Base-by-base conservation (phyloP, 805 yeast species). In the Saturnispora halmiae region DNA sequence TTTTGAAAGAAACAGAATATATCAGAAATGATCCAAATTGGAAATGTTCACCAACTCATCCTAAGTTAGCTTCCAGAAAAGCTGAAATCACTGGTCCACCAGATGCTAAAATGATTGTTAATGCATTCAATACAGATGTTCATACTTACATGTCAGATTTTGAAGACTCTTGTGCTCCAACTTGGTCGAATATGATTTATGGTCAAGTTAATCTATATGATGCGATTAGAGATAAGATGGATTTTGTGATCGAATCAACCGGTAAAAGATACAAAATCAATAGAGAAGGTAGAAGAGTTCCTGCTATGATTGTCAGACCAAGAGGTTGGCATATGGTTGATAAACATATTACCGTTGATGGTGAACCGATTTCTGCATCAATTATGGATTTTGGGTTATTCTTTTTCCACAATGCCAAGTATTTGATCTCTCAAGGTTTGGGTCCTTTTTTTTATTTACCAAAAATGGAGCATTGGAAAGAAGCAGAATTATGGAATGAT, bases 251-350 rank as follows among this genome's bases (percentile, higher is more conserved):
- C 36, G 53, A 51, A 39, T 18, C 45, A 25, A 63, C 60, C 14
- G 70, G 69, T 21, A 67, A 67, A 49, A 41, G 56, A 26, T 66
- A 66, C 50, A 57, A 57, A 47, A 62, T 66, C 38, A 54, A 63
- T 36, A 66, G 65, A 45, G 67, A 67, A 42, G 72, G 69, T 41
- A 69, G 71, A 58, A 78, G 78, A 55, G 67, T 79, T 39, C 90
- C 90, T 46, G 82, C 87, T 33, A 64, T 82, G 58, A 79, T 82
- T 58, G 87, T 82, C 42, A 75, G 94, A 67, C 94, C 94, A 56
- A 73, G 94, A 67, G 92, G 94, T 38, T 82, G 90, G 88, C 94
- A 82, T 60, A 70, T 82, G 73, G 77, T 67, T 27, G 94, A 82
- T 58, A 70, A 72, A 58, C 94, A 82, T 55, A 67, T 82, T 36